Percentiles rank a stretch among this genome's conserved stretches.
Conservation (phyloP, 345 rosid genomes). For the Cardamine resedifolia region DNA sequence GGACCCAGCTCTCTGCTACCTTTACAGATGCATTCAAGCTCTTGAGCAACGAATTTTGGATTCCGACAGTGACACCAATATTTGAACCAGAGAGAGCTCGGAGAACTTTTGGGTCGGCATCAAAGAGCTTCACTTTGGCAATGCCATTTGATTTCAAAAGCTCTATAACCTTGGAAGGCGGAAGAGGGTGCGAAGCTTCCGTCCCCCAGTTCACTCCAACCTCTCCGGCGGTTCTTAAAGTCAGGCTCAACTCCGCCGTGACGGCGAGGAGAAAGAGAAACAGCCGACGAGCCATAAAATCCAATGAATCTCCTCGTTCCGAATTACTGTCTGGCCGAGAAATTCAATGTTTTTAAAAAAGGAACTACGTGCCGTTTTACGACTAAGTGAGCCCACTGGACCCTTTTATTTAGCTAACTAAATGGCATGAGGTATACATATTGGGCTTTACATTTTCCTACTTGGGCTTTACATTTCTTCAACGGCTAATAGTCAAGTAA, state of each 20-base stretch:
- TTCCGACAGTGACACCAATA: constrained; percentile 66
- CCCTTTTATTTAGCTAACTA: not conserved
- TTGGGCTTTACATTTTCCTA: constrained; percentile 6
- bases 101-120: constrained; percentile 71
- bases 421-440: not conserved
- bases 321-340: not conserved
- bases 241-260: constrained; percentile 18
- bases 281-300: constrained; percentile 32
- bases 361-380: constrained; percentile 21
- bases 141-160: constrained; percentile 81
- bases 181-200: constrained; percentile 74
- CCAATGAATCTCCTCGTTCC: constrained; percentile 6
- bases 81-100: constrained; percentile 75
- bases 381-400: not conserved
- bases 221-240: constrained; percentile 31
- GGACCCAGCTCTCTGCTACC: constrained; percentile 85
- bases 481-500: not conserved
- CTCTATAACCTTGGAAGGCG: constrained; percentile 75
- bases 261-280: constrained; percentile 34
- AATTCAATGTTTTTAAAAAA: not conserved
- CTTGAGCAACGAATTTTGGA: constrained; percentile 64
- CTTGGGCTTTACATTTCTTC: constrained; percentile 3
- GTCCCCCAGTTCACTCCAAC: constrained; percentile 88
- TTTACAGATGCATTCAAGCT: constrained; percentile 69
- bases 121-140: constrained; percentile 68